Conservation (phyloP, 345 rosid genomes). For the Euphorbia tirucalli region DNA sequence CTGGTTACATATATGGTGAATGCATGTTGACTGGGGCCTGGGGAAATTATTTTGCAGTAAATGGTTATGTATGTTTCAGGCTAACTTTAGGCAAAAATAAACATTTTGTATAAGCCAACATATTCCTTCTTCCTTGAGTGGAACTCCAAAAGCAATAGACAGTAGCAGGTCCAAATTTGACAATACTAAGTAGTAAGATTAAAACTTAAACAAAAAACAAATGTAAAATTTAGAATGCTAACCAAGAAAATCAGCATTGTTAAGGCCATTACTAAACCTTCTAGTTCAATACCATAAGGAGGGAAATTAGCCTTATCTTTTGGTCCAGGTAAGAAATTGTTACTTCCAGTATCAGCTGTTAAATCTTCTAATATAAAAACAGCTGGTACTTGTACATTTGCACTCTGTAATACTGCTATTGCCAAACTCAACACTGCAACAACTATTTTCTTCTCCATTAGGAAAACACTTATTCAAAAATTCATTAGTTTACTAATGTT, state of each 20-base stretch:
- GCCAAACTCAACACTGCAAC: slow-evolving; percentile 15
- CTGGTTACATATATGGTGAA: too few relatives aligned
- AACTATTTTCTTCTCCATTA: slow-evolving; percentile 23
- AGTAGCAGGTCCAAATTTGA: too few relatives aligned
- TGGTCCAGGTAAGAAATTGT: slow-evolving; percentile 42
- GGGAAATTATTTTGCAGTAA: too few relatives aligned
- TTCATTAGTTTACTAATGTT: too few relatives aligned
- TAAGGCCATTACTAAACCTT: slow-evolving; percentile 62
- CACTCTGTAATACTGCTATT: slow-evolving; percentile 8
- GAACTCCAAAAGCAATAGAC: too few relatives aligned
- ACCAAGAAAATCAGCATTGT: slow-evolving; percentile 56
- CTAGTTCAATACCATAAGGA: slow-evolving; percentile 57
- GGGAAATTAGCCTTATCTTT: slow-evolving; percentile 36
- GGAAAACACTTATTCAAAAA: neutral
- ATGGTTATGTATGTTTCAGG: too few relatives aligned
- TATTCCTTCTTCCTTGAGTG: too few relatives aligned
- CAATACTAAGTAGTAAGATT: too few relatives aligned
- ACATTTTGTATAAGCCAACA: too few relatives aligned
- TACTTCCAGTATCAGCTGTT: slow-evolving; percentile 56
- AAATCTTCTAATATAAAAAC: slow-evolving; percentile 54
- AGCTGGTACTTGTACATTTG: slow-evolving; percentile 33
- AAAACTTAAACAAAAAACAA: too few relatives aligned
- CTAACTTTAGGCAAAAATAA: too few relatives aligned
- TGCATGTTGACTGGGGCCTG: too few relatives aligned
- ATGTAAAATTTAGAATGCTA: neutral